These are phyloP conservation scores for Solanum medicagineum DNA, from an alignment of 257 asterid genomes.

Conservation along the genomic window DNA sequence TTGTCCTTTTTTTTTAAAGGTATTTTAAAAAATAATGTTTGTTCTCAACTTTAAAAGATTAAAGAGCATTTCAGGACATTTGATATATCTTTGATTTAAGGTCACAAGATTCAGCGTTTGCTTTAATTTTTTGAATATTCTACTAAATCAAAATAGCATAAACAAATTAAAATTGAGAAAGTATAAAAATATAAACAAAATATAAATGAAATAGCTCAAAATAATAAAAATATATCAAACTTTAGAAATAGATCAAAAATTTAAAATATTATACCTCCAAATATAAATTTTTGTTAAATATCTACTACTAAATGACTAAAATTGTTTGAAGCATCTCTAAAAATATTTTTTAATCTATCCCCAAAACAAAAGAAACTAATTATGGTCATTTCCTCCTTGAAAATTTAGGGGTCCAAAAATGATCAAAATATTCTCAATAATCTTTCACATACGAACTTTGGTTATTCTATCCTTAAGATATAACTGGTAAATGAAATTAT, in stretches of 20 bases:
- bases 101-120: fast-evolving
- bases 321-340: neutral
- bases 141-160: neutral
- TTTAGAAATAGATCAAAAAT: neutral
- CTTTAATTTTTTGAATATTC: neutral
- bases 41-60: neutral
- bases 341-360: neutral
- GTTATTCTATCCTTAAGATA: neutral
- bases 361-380: neutral
- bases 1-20: neutral
- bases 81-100: neutral
- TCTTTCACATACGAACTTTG: neutral
- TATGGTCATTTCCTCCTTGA: neutral
- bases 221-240: neutral
- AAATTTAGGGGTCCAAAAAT: neutral
- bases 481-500: neutral
- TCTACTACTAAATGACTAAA: neutral
- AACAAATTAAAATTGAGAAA: neutral
- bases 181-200: neutral
- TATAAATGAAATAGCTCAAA: too few relatives aligned
- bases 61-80: neutral
- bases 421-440: neutral
- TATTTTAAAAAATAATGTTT: neutral
- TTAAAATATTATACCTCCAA: too few relatives aligned
- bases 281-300: too few relatives aligned